Evolutionary conservation across 2,329 filamentous ascomycete species (phyloP).

Genomic region (Talaromyces piceae): DNA sequence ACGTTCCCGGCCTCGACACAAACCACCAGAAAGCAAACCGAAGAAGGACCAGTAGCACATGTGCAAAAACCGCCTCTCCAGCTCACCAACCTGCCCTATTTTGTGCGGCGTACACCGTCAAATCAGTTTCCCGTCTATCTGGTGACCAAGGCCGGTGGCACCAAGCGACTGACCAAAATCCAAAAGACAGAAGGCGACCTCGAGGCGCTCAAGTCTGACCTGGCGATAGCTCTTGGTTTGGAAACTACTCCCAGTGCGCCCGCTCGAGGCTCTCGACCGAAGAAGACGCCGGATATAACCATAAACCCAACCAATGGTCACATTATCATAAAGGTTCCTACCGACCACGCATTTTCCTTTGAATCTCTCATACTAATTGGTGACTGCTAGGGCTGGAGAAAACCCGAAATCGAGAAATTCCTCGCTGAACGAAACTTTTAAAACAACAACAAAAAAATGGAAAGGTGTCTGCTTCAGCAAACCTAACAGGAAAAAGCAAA

Average conservation of each 20-base stretch:
- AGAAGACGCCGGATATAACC: slow-evolving; percentile 31
- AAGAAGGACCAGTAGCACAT: slow-evolving; percentile 5
- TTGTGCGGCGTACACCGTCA: slow-evolving; percentile 62
- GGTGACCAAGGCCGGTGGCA: slow-evolving; percentile 65
- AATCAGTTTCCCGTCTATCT: slow-evolving; percentile 72
- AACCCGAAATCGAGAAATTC: slow-evolving; percentile 43
- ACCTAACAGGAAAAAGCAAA: not conserved
- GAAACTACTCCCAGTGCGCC: slow-evolving; percentile 26
- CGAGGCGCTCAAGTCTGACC: slow-evolving; percentile 54
- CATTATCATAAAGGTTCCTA: slow-evolving; percentile 62
- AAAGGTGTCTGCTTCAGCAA: no score
- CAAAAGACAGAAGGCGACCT: slow-evolving; percentile 73
- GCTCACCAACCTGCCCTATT: slow-evolving; percentile 53
- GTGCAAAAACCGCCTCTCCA: slow-evolving; percentile 17
- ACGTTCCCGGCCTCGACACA: slow-evolving; percentile 22
- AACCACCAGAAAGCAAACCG: slow-evolving; percentile 15
- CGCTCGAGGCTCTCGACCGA: slow-evolving; percentile 23
- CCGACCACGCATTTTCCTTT: not conserved
- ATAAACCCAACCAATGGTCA: slow-evolving; percentile 61
- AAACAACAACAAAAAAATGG: slow-evolving; percentile 10
- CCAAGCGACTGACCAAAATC: slow-evolving; percentile 64
- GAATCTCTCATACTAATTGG: not conserved
- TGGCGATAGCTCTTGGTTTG: slow-evolving; percentile 54
- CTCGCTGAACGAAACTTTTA: slow-evolving; percentile 41
- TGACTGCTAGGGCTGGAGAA: slow-evolving; percentile 41